Evolutionary conservation across 192 early-diverging fungal species (phyloP).

Genomic region (Coemansia sp.): DNA sequence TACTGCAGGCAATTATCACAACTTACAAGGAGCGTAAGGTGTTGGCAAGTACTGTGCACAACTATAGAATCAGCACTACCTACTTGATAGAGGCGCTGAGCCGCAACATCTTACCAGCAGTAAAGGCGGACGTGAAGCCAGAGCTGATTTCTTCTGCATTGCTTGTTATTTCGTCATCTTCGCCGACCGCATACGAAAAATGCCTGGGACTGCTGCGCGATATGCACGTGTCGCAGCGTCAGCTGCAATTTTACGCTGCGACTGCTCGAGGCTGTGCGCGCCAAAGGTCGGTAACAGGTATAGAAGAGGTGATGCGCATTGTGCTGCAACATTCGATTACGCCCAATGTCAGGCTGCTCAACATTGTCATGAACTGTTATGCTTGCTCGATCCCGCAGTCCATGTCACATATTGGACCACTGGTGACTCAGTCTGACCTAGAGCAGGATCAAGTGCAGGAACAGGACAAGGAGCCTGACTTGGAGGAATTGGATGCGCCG

Average conservation of each 20-base stretch:
- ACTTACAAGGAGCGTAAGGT: constrained; percentile 5
- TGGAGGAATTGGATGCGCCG: not conserved
- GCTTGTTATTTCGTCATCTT: constrained; percentile 17
- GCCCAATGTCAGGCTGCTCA: constrained; percentile 13
- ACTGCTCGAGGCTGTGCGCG: constrained; percentile 27
- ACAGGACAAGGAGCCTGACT: not conserved
- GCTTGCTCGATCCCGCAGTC: constrained; percentile 1
- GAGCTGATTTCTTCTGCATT: constrained; percentile 12
- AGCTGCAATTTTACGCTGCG: constrained; percentile 16
- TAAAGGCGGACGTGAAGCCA: constrained; percentile 1
- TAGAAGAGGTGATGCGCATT: constrained; percentile 9
- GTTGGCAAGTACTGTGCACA: not conserved
- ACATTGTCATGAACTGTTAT: constrained; percentile 16
- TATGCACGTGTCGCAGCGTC: not conserved
- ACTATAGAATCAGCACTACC: not conserved
- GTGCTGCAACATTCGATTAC: constrained; percentile 8
- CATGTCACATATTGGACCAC: not conserved
- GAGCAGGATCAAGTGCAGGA: not conserved
- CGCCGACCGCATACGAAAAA: not conserved
- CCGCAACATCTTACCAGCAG: constrained; percentile 10
- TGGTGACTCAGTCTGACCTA: not conserved
- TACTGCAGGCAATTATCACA: constrained; percentile 7
- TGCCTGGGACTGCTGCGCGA: constrained; percentile 20
- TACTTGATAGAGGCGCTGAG: constrained; percentile 12
- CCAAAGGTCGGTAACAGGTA: constrained; percentile 11